Evolutionary conservation across 371 early-diverging fungal genomes (phyloP), one percentile per base, ranked within the genome.

Genomic region (Apophysomyces ossiformis): DNA sequence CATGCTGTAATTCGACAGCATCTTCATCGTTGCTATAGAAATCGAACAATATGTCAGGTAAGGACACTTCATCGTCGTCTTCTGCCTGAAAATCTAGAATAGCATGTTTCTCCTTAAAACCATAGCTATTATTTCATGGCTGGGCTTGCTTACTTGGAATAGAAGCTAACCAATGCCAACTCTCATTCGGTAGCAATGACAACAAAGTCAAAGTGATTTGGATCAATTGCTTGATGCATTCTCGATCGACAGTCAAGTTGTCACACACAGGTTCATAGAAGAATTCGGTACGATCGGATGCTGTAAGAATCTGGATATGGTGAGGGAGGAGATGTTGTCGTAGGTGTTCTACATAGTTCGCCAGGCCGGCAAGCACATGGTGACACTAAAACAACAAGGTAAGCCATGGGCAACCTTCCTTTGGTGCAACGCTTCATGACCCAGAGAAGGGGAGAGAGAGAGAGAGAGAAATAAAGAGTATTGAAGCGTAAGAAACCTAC

Each of bases 21-120:
- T 62, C 72, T 7, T 61, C 61, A 54, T 71, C 72, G 21, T 71
- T 68, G 26, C 68, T 68, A 38, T 56, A 47, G 9, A 71, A 32
- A 12, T 65, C 62, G n/a, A 65, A 62, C 8, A 71, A 12, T 11
- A 50, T 15, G 32, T 68, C 68, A 5, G 66, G 57, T 7, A 69
- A 18, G 39, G 37, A 13, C 21, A 5, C 35, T 44, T 32, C 18
- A 21, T 45, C 13, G 8, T 13, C n/a, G 9, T 18, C 13, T 45
- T 39, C 0, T 43, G 5, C 36, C 32, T 37, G 21, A 13, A 47
- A 16, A 36, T 47, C 37, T n/a, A 11, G 11, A 9, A 26, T 26
- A 45, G 9, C 21, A 9, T 11, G 16, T 50, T 21, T 11, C 4
- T 16, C 21, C 5, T 50, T 46, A 13, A 3, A 26, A 26, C 32